phyloP scores from a whole-genome alignment of 2,329 filamentous ascomycete genomes.

The Aspergillus sp. region DNA sequence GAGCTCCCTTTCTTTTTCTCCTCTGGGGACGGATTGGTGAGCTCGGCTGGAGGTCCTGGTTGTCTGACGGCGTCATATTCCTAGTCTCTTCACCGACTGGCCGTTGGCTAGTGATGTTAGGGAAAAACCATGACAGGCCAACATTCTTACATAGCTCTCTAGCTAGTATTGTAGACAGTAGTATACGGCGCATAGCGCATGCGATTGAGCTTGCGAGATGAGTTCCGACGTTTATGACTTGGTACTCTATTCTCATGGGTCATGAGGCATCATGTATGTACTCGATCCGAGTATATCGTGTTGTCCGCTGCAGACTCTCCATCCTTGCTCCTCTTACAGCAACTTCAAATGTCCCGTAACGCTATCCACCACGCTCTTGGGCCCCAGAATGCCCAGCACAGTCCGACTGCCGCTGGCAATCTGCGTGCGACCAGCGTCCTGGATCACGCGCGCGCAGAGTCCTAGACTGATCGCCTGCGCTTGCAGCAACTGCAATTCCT shows the following conservation, averaged over 20 bases:
- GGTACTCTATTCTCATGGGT: too few species aligned
- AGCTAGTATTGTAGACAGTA: background rate
- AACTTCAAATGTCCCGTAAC: slow-evolving; percentile 84
- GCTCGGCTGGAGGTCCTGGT: slow-evolving; percentile 56
- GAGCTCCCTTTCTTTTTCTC: slow-evolving; percentile 55
- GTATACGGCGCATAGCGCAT: background rate
- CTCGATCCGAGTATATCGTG: background rate
- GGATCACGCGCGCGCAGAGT: slow-evolving; percentile 82
- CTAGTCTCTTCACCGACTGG: slow-evolving; percentile 78
- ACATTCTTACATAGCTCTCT: slow-evolving; percentile 49
- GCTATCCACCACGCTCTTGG: slow-evolving; percentile 80
- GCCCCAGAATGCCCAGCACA: slow-evolving; percentile 79
- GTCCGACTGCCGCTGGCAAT: slow-evolving; percentile 91
- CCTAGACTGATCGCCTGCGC: slow-evolving; percentile 79
- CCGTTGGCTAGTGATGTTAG: slow-evolving; percentile 86
- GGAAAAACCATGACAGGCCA: slow-evolving; percentile 80
- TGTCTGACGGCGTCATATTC: slow-evolving; percentile 74
- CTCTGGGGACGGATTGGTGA: slow-evolving; percentile 51
- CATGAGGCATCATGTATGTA: too few species aligned
- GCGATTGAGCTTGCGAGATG: background rate
- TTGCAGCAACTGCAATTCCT: slow-evolving; percentile 72
- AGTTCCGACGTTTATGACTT: background rate
- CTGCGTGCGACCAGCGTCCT: slow-evolving; percentile 95
- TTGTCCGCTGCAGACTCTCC: background rate
- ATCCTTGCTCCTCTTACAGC: slow-evolving; percentile 51